These are phyloP conservation scores for Biscutella laevigata DNA, from an alignment of 441 rosid species.

Conservation along the genomic window DNA sequence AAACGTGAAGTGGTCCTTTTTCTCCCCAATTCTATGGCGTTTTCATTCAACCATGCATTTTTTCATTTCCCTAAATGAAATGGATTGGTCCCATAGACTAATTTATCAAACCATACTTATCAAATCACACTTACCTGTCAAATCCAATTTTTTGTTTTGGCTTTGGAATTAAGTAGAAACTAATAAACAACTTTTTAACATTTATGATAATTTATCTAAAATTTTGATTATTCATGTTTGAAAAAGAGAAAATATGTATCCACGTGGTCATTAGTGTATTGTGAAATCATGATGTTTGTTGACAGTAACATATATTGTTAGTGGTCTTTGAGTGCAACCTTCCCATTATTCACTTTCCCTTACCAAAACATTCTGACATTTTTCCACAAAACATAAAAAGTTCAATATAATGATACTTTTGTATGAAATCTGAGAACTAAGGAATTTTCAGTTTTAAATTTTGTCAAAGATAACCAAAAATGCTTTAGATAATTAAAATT, in stretches of 20 bases:
- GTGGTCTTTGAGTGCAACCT: constrained; percentile 29
- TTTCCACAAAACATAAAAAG: constrained; percentile 20
- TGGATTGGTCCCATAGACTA: no score
- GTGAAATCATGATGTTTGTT: constrained; percentile 24
- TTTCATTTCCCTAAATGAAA: no score
- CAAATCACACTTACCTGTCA: no score
- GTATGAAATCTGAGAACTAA: constrained; percentile 2
- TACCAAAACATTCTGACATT: constrained; percentile 21
- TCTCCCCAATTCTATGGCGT: no score
- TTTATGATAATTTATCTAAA: neutral
- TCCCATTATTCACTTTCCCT: constrained; percentile 20
- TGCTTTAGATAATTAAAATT: no score
- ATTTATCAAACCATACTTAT: no score
- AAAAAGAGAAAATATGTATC: neutral
- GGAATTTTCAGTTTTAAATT: neutral
- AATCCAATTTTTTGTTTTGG: no score
- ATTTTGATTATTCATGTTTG: constrained; percentile 1
- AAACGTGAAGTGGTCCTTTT: no score
- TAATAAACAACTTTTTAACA: neutral
- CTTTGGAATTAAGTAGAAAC: no score
- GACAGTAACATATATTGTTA: constrained; percentile 19
- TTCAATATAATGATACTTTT: constrained; percentile 15
- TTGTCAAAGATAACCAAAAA: neutral
- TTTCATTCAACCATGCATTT: no score
- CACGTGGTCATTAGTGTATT: constrained; percentile 10